phyloP scores from a whole-genome alignment of 1,139 yeast species.

The Geotrichum restrictum region DNA sequence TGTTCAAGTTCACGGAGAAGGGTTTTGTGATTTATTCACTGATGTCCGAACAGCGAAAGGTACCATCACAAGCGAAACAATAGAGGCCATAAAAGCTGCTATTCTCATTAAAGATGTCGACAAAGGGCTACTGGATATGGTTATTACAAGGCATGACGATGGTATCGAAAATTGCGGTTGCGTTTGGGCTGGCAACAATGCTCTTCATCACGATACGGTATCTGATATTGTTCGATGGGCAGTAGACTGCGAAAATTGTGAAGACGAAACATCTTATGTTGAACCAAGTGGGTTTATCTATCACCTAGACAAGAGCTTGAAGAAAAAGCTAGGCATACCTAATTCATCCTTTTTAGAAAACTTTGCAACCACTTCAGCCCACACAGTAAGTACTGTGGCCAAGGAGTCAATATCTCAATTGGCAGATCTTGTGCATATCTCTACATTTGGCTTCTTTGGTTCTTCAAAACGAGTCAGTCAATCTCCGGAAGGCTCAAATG shows the following conservation, averaged over 20 bases:
- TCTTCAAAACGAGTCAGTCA: constrained; percentile 15
- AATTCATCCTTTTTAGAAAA: constrained; percentile 9
- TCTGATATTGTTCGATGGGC: constrained; percentile 32
- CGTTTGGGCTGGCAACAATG: constrained; percentile 27
- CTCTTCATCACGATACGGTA: constrained; percentile 22
- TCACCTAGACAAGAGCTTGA: constrained; percentile 23
- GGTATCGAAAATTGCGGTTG: constrained; percentile 30
- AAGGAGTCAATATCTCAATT: constrained; percentile 29
- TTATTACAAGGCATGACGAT: constrained; percentile 24
- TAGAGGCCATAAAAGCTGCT: constrained; percentile 28
- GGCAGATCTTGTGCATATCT: constrained; percentile 24
- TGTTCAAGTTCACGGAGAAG: constrained; percentile 27
- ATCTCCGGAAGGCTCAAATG: constrained; percentile 14
- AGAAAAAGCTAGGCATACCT: neutral
- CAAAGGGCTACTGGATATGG: constrained; percentile 25
- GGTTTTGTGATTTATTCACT: constrained; percentile 25
- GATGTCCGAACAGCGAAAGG: constrained; percentile 28
- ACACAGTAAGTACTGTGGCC: constrained; percentile 28
- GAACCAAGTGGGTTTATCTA: constrained; percentile 33
- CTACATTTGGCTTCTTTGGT: constrained; percentile 22
- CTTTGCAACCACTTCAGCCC: constrained; percentile 17
- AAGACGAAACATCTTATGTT: constrained; percentile 28
- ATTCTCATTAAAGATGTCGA: constrained; percentile 25
- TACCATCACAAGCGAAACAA: constrained; percentile 26
- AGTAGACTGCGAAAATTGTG: constrained; percentile 28